Conservation (phyloP, 75 land plant species). For the Sequoia sempervirens region DNA sequence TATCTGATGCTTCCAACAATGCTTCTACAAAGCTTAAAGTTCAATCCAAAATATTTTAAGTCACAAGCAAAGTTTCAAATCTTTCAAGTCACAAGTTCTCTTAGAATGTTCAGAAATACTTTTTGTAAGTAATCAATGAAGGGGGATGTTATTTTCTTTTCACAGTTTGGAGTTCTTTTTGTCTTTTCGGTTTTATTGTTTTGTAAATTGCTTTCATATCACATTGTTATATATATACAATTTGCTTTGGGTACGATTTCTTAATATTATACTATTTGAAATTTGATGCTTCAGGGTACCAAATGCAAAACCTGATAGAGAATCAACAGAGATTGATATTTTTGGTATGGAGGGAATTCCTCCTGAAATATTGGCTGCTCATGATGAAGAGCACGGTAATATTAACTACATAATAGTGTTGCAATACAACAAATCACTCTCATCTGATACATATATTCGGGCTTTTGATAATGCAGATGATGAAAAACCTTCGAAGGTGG, state of each 20-base stretch:
- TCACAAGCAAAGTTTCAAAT: background rate
- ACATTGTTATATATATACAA: background rate
- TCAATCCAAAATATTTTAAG: background rate
- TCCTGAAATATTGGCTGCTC: constrained; percentile 82
- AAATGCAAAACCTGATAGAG: constrained; percentile 93
- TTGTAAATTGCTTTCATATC: background rate
- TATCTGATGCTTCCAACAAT: background rate
- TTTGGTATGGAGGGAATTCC: constrained; percentile 97
- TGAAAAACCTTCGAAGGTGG: constrained; percentile 65
- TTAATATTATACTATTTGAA: background rate
- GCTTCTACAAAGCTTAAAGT: background rate
- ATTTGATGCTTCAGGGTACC: constrained; percentile 67
- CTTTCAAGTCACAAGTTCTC: background rate
- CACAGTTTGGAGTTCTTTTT: background rate
- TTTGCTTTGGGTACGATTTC: background rate
- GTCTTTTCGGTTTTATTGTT: background rate
- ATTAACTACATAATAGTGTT: background rate
- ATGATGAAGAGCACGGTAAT: constrained; percentile 85
- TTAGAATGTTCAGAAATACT: background rate
- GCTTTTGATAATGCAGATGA: constrained; percentile 56
- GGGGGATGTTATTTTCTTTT: background rate
- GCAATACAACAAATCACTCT: background rate
- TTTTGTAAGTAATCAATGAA: background rate
- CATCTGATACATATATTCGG: background rate
- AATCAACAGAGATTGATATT: constrained; percentile 89